Base-by-base conservation (phyloP, 192 early-diverging fungal species). In the Coemansia sp. region DNA sequence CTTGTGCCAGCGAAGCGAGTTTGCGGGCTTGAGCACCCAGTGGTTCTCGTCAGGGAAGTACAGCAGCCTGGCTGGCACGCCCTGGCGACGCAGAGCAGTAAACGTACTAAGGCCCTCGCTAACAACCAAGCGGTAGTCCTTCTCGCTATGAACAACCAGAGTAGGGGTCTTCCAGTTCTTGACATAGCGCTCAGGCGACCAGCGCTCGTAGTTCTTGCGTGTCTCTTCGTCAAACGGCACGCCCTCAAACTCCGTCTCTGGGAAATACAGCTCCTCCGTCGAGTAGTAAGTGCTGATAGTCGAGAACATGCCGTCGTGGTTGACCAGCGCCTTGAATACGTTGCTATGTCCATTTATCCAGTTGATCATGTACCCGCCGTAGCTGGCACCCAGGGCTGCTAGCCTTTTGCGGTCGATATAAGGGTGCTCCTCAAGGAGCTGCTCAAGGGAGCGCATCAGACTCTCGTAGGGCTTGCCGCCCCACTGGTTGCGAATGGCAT, bases 331-430 rank as follows among this genome's bases (percentile, higher is more conserved):
- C 53, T 79, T 82, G 79, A 94, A 94, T n/a, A 84, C 76, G 28
- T 82, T 58, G 11, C 87, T 91, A 67, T 94, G 89, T 14, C 89
- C 89, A 70, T 94, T 94, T 65, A 94, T 86, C 91, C 91, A 94
- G 78, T 94, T 94, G 65, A 91, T 85, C 91, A 90, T 91, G 67
- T 87, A 92, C 10, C 90, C 92, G 65, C 93, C 93, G 73, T 92
- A 93, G 20, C 84, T 86, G 7, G 88, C 92, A 18, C 92, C 93
- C 9, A 93, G 74, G 13, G 83, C 93, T 28, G 83, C 80, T 16
- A 92, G 61, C 16, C 86, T 73, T 6, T 71, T 67, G n/a, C 60
- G 43, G 68, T 92, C 91, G 26, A 93, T 82, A 60, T 88, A 83
- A 7, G 69, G 63, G 23, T 65, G 70, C 2, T 60, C n/a, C 2